A percentile compares a stretch with the other conserved stretches of the same genome.
These are phyloP conservation scores for Pseudonitzschia pungens DNA, from an alignment of 108 stramenopile species.

Conservation along the genomic window DNA sequence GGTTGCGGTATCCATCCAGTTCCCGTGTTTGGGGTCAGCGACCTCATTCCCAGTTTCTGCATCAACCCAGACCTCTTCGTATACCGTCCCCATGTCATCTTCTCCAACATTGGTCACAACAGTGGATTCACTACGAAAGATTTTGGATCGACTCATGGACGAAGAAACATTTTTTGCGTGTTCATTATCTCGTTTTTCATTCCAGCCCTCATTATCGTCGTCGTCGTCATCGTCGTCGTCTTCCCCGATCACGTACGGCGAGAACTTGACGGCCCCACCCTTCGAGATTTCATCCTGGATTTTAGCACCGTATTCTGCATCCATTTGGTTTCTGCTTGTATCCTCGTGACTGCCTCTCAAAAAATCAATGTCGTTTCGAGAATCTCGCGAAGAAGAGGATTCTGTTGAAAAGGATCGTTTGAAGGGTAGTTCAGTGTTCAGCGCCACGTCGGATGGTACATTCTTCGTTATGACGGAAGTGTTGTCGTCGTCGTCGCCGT, in stretches of 20 bases:
- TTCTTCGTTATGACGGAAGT: not conserved
- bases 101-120: constrained; percentile 2
- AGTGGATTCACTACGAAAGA: not conserved
- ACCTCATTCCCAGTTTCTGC: constrained; percentile 24
- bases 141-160: not conserved
- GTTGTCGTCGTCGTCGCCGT: not conserved
- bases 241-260: constrained; percentile 1
- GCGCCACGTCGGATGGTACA: not conserved
- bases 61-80: constrained; percentile 35
- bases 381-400: not conserved
- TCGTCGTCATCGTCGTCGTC: constrained; percentile 6
- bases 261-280: not conserved
- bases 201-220: not conserved
- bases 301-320: constrained; percentile 1
- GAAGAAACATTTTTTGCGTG: not conserved
- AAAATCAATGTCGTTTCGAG: constrained; percentile 2
- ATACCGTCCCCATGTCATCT: not conserved
- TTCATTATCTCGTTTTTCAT: not conserved
- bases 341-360: not conserved
- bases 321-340: not conserved
- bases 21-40: constrained; percentile 1
- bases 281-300: not conserved
- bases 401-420: constrained; percentile 2
- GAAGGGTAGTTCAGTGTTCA: not conserved
- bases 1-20: constrained; percentile 28